phyloP scores from a whole-genome alignment of 1,284 basidiomycete species.

The Ganoderma multipileum region DNA sequence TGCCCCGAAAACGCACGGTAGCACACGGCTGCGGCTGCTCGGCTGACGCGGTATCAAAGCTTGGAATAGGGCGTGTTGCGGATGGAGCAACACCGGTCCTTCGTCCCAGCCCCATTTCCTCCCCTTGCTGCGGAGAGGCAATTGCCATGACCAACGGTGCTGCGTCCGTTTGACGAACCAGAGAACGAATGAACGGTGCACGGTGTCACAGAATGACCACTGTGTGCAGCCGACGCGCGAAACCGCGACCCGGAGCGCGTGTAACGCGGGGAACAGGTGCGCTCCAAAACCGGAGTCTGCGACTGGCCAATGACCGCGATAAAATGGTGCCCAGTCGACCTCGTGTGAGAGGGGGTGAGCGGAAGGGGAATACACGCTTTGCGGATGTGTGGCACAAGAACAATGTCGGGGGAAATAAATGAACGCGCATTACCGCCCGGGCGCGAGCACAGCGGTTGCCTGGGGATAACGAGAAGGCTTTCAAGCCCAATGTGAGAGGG shows the following conservation, averaged over 20 bases:
- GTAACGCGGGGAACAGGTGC: background rate
- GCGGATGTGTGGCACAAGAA: conserved; percentile 1
- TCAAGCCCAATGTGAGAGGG: background rate
- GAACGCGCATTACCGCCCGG: background rate
- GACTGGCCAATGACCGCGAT: background rate
- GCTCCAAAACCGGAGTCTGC: background rate
- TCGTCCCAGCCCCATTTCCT: background rate
- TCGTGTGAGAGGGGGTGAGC: background rate
- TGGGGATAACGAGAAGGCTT: background rate
- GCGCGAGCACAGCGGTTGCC: background rate
- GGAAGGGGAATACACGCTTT: conserved; percentile 3
- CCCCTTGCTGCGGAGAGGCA: background rate
- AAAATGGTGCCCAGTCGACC: background rate
- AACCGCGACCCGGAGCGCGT: background rate
- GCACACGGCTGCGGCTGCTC: conserved; percentile 2
- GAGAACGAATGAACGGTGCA: background rate
- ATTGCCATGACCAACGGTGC: background rate
- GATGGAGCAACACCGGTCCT: background rate
- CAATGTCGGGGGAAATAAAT: background rate
- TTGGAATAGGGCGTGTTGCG: conserved; percentile 1
- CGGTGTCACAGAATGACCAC: background rate
- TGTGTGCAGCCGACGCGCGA: background rate
- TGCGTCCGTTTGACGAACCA: background rate
- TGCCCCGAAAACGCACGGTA: background rate
- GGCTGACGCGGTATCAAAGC: background rate